Conservation (phyloP, 2,329 filamentous ascomycete genomes). For the Pseudocercospora cruenta region DNA sequence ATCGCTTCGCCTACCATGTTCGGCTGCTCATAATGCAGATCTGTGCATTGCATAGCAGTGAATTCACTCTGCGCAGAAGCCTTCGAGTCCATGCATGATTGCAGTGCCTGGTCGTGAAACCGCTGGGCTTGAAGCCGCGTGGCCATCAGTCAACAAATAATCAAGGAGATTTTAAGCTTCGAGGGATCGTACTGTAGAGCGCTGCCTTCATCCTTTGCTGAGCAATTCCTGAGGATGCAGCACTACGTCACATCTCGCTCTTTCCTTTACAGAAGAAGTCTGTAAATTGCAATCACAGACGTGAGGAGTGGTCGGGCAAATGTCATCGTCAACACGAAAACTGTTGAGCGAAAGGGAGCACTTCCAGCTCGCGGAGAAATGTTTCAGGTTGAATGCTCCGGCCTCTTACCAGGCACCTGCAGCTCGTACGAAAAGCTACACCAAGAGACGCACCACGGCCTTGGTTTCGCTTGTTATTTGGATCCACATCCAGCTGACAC, state of each 20-base stretch:
- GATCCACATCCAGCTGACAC: background rate
- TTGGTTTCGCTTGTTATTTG: background rate
- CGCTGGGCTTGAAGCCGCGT: background rate
- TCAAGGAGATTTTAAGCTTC: background rate
- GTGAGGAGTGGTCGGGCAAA: background rate
- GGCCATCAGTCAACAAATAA: background rate
- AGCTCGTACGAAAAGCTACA: conserved; percentile 6
- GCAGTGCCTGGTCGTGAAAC: background rate
- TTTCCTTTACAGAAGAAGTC: background rate
- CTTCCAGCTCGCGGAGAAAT: background rate
- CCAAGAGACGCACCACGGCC: background rate
- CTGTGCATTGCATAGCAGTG: background rate
- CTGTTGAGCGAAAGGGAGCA: background rate
- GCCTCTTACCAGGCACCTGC: background rate
- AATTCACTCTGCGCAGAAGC: background rate
- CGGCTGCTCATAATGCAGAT: background rate
- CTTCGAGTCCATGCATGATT: background rate
- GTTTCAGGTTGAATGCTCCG: background rate
- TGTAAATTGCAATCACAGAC: background rate
- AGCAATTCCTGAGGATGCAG: background rate
- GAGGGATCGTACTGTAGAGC: background rate
- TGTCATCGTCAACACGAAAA: background rate
- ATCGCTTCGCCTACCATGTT: background rate
- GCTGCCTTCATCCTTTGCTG: background rate
- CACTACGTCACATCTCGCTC: background rate